Evolutionary conservation across 2,329 filamentous ascomycete genomes (phyloP), one percentile per base, ranked within the genome.

Genomic region (Alternaria hordeiaustralica): DNA sequence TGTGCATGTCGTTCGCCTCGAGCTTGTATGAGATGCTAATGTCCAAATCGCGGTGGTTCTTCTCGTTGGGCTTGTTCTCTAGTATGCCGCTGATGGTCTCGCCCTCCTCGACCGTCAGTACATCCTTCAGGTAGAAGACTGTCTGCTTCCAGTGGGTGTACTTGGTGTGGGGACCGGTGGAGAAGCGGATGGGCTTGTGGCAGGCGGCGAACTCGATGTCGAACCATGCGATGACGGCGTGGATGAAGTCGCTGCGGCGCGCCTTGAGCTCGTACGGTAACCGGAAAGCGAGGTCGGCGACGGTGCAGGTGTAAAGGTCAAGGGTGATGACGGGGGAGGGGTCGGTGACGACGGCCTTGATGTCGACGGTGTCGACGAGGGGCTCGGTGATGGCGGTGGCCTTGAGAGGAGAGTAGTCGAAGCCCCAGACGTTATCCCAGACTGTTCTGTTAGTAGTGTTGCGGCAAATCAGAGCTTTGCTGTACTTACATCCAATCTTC

Each of bases 61-160:
- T 94, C 68, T 91, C 87, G 80, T 97, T 99, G 57, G 96, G 96
- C 82, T 90, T 91, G 84, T 95, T 96, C 68, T 89, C 86, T 44
- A 99, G 84, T 30, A 86, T 84, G 75, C 93, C 92, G 64, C 84
- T 83, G 64, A 99, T 86, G 75, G 88, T 86, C 85, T 99, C 96
- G 61, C 91, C 93, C 77, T 93, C 87, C 81, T 97, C 91, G 41
- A 97, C 94, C 18, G 94, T 98, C 69, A 99, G 85, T 33, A 97
- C 92, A 72, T 99, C 94, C 76, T 92, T 89, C 68, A 99, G 87
- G 84, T 99, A 99, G 85, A 99, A 98, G 67, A 99, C 96, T 12
- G 96, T 99, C 86, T 99, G 96, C 86, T 99, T 99, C 96, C 96
- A 99, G 87, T 99, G 96, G 18, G 96, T 99, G 85, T 98, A 98